Base-by-base conservation (phyloP, 345 rosid species). In the Lagerstroemia speciosa region DNA sequence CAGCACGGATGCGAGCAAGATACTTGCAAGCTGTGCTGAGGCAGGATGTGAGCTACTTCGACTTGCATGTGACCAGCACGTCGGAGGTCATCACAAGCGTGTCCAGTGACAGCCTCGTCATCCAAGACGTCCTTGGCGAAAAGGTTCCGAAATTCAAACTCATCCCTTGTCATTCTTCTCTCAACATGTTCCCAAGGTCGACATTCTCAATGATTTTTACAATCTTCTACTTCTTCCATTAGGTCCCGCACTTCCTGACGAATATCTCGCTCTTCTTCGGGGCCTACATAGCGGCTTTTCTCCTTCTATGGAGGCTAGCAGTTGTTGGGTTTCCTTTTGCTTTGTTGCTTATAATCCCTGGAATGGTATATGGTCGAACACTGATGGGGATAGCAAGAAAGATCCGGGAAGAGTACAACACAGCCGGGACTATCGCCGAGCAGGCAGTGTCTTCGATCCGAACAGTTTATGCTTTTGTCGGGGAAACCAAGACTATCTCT, bases 231-330 rank as follows among this genome's bases (percentile, higher is more conserved):
- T 33, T 8, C 32, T 62, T 1, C 60, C 7, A 24, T 3, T 22
- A 73, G 76, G 55, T 73, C 15, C 72, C 76, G 2, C 69, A 73
- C 48, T 69, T 73, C 58, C 27, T 73, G 37, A 61, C 63, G 72
- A 73, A 73, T 24, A 9, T 31, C 10, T 68, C 72, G 2, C 50
- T 63, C 26, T 73, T 68, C 26, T 1, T 68, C 17, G 76, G 76
- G 32, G 31, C 57, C 68, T 73, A 73, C 63, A 14, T 63, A 8
- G 72, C 43, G 27, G 68, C 72, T 22, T 73, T 68, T 29, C 5
- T 64, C 12, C 36, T 73, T 64, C 57, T 68, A 50, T 73, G 76
- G 76, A 68, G 76, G 40, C 76, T 73, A 52, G 76, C 76, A 8
- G 62, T 73, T 12, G 76, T 73, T 3, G 72, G 76, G 26, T 73